Conservation (phyloP, 2,329 filamentous ascomycete genomes). For the Ceratocystis albifundus region DNA sequence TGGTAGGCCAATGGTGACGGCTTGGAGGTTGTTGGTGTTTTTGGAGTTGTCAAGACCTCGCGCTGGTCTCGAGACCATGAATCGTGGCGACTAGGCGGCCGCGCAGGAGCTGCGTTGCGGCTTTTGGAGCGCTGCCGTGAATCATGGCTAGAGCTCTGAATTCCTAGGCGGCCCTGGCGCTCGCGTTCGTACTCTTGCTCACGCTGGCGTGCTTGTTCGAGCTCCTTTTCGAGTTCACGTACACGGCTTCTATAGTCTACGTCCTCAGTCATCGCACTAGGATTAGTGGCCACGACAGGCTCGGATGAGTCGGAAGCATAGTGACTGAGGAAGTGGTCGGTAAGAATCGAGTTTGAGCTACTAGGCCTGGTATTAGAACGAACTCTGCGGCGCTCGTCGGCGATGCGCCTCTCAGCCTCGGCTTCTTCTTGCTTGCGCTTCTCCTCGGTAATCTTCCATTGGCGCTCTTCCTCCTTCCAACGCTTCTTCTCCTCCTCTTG, state of each 20-base stretch:
- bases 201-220: conserved; percentile 50
- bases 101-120: conserved; percentile 28
- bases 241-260: conserved; percentile 55
- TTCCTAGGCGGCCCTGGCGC: conserved; percentile 39
- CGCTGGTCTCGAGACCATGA: conserved; percentile 55
- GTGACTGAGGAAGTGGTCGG: conserved; percentile 41
- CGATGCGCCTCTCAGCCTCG: conserved; percentile 55
- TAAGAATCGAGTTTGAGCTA: conserved; percentile 29
- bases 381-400: conserved; percentile 53
- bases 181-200: conserved; percentile 51
- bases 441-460: conserved; percentile 69
- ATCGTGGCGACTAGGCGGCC: conserved; percentile 45
- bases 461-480: conserved; percentile 66
- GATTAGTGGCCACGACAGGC: conserved; percentile 36
- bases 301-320: conserved; percentile 57
- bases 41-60: conserved; percentile 43
- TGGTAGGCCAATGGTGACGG: conserved; percentile 36
- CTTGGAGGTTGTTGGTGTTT: conserved; percentile 11
- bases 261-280: conserved; percentile 30
- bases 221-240: conserved; percentile 64
- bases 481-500: conserved; percentile 57
- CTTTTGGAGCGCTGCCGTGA: conserved; percentile 35
- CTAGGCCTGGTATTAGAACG: conserved; percentile 34
- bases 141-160: conserved; percentile 20
- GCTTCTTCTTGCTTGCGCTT: conserved; percentile 59